Evolutionary conservation across 1,284 basidiomycete species (phyloP).

Genomic region (Uromyces viciae-fabae): DNA sequence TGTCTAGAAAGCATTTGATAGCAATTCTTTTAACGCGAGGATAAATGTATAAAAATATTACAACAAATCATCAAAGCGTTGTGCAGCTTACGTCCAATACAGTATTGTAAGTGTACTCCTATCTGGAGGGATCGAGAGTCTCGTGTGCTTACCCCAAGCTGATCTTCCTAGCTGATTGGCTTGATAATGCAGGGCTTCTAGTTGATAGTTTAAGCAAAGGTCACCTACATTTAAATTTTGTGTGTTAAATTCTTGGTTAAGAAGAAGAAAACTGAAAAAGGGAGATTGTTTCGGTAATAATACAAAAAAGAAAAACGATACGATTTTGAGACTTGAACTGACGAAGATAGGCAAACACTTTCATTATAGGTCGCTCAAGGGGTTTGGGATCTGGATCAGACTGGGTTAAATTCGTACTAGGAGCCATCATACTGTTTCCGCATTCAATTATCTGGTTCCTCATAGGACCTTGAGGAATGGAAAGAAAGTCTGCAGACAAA

Average conservation of each 20-base stretch:
- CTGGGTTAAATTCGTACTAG: not conserved
- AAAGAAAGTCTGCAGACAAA: constrained; percentile 19
- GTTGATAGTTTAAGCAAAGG: constrained; percentile 41
- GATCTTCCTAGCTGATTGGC: constrained; percentile 36
- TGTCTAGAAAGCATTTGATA: too few species aligned
- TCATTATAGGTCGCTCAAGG: constrained; percentile 38
- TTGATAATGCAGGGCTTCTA: constrained; percentile 38
- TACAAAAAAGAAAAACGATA: not conserved
- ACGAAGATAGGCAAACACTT: constrained; percentile 42
- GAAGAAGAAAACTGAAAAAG: not conserved
- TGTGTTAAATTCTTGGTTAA: not conserved
- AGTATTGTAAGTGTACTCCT: constrained; percentile 25
- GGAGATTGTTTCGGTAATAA: not conserved
- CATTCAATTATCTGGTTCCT: constrained; percentile 34
- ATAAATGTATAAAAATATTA: not conserved
- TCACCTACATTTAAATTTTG: constrained; percentile 14
- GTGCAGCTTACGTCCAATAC: constrained; percentile 37
- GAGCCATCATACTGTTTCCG: constrained; percentile 33
- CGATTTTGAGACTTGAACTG: too few species aligned
- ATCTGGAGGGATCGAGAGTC: constrained; percentile 17
- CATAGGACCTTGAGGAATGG: constrained; percentile 10
- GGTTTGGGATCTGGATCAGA: constrained; percentile 34
- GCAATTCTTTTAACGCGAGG: too few species aligned
- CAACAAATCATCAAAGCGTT: not conserved
- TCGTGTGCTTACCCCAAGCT: constrained; percentile 31